These are phyloP conservation scores for Hemileccinum rubropunctum DNA, from an alignment of 768 basidiomycete genomes.

Conservation along the genomic window DNA sequence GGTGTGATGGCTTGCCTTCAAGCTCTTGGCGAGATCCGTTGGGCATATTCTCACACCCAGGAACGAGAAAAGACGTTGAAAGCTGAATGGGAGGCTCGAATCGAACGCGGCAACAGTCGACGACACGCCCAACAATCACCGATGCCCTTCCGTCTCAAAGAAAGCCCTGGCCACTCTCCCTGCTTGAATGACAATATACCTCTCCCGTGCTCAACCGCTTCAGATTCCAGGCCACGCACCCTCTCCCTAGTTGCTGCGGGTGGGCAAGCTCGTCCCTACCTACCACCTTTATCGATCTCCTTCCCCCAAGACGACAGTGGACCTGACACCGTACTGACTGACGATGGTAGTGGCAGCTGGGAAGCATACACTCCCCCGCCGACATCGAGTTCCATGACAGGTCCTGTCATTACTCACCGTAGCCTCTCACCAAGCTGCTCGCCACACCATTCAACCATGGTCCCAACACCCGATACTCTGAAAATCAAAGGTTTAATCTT, in stretches of 20 bases:
- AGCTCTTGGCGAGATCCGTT: constrained; percentile 79
- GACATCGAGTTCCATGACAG: constrained; percentile 49
- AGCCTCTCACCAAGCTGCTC: constrained; percentile 31
- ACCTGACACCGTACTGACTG: constrained; percentile 49
- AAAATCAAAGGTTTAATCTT: constrained; percentile 40
- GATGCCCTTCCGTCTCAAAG: constrained; percentile 21
- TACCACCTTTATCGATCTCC: constrained; percentile 43
- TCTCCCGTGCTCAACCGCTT: constrained; percentile 11
- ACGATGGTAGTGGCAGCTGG: constrained; percentile 53
- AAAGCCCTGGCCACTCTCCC: constrained; percentile 28
- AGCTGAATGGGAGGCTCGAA: constrained; percentile 42
- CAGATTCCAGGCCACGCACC: constrained; percentile 13
- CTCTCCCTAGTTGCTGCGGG: constrained; percentile 34
- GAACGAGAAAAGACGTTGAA: constrained; percentile 66
- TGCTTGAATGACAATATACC: constrained; percentile 21
- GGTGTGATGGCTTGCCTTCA: constrained; percentile 54
- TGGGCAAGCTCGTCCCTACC: constrained; percentile 43
- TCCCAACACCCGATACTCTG: constrained; percentile 40
- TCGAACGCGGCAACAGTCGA: constrained; percentile 32
- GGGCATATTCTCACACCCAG: constrained; percentile 74
- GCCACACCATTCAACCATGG: constrained; percentile 13
- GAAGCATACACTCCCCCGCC: constrained; percentile 62
- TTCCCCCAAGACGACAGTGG: constrained; percentile 48
- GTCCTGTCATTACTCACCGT: constrained; percentile 43
- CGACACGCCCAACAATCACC: constrained; percentile 22